Evolutionary conservation across 2,329 filamentous ascomycete species (phyloP), one percentile per base, ranked within the genome.

Genomic region (Chaetomiaceae sp.): DNA sequence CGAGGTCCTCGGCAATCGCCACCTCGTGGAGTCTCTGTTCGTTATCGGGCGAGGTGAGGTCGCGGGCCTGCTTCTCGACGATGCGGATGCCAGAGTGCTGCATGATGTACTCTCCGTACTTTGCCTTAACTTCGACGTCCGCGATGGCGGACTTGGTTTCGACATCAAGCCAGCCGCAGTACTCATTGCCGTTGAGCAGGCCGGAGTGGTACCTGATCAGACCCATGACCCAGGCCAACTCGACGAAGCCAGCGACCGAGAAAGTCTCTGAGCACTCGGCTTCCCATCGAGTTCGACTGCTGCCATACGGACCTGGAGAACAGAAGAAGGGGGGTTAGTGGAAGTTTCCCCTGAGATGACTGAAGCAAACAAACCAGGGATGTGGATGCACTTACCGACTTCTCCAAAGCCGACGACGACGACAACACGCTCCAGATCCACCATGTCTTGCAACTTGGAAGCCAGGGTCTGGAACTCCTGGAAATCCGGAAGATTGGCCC

Each of bases 211-310:
- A 84, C 71, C 84, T 85, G 69, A 88, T 87, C 45, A 88, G 75
- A 57, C 84, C 84, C 80, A 86, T 88, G 66, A 88, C 81, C 84
- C 84, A 88, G 7, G 84, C 84, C 80, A 88, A 84, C 66, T 88
- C 85, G 42, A 87, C 77, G 59, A 81, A 87, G 9, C 84, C 84
- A 63, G 87, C 83, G n/a, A 85, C 74, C 1, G 82, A 85, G 69
- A 88, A 85, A 54, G 84, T 74, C 62, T 84, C 84, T 56, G 81
- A 77, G 11, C 81, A 78, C 65, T 88, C 85, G 81, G 87, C 87
- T 71, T 88, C 82, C 85, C 85, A 88, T 43, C 85, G 79, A 83
- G 87, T 58, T 27, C 27, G n/a, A 14, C 40, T 44, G 40, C 27
- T 45, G 25, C 29, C 29, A 34, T 45, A 33, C 12, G 43, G 43